Conservation (phyloP, 2,329 filamentous ascomycete genomes). For the Sclerotinia minor region DNA sequence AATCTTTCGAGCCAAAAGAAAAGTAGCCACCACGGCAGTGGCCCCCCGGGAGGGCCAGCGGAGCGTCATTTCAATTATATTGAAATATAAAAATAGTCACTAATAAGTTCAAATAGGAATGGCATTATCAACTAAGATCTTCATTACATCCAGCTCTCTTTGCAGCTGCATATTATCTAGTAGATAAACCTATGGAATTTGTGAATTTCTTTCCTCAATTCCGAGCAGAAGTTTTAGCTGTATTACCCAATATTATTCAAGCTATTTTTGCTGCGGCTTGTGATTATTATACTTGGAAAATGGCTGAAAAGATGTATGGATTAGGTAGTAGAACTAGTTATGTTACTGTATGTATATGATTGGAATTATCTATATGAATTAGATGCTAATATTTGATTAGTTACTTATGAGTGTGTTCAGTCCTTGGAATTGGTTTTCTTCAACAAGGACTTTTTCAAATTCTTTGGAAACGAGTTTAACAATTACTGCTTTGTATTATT, state of each 20-base stretch:
- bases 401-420: slow-evolving; percentile 70
- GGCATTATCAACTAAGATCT: slow-evolving; percentile 82
- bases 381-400: slow-evolving; percentile 45
- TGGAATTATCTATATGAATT: not conserved
- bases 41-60: slow-evolving; percentile 9
- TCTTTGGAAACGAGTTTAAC: slow-evolving; percentile 90
- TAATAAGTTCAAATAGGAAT: slow-evolving; percentile 65
- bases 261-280: slow-evolving; percentile 73
- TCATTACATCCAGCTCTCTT: slow-evolving; percentile 91
- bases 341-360: slow-evolving; percentile 58
- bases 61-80: slow-evolving; percentile 2
- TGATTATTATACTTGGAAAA: slow-evolving; percentile 86
- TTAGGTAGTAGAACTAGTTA: slow-evolving; percentile 61
- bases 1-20: not conserved
- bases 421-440: slow-evolving; percentile 97
- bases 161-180: slow-evolving; percentile 67
- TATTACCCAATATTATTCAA: slow-evolving; percentile 73
- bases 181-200: slow-evolving; percentile 56
- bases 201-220: slow-evolving; percentile 55
- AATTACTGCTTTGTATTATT: slow-evolving; percentile 72
- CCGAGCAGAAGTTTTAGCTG: slow-evolving; percentile 67
- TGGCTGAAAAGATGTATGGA: slow-evolving; percentile 75
- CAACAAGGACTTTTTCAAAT: slow-evolving; percentile 91
- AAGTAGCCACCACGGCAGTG: slow-evolving; percentile 17
- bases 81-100: slow-evolving; percentile 22